Evolutionary conservation across 192 early-diverging fungal species (phyloP).

Genomic region (Spizellomyces punctatus): DNA sequence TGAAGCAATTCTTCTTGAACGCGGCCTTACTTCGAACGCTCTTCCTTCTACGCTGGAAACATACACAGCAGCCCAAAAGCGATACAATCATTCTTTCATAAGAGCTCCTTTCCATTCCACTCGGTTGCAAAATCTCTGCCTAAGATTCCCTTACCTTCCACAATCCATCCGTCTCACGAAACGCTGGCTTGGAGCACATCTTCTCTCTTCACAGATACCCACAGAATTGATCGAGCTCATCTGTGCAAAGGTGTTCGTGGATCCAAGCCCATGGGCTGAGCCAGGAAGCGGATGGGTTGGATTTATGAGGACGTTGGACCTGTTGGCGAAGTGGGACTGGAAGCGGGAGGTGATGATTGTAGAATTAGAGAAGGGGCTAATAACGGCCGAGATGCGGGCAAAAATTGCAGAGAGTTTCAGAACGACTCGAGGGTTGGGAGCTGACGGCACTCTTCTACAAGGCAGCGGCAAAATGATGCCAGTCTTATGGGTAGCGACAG

Average conservation of each 20-base stretch:
- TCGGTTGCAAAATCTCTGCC: conserved; percentile 75
- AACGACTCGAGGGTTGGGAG: conserved; percentile 1
- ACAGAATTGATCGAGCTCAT: conserved; percentile 82
- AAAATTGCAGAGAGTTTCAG: conserved; percentile 52
- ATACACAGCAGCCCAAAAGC: conserved; percentile 3
- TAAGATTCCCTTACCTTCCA: conserved; percentile 72
- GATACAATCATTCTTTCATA: conserved; percentile 38
- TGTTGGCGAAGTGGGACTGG: conserved; percentile 79
- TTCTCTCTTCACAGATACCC: conserved; percentile 58
- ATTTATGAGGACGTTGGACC: conserved; percentile 73
- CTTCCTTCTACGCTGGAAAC: not conserved
- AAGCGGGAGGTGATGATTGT: conserved; percentile 75
- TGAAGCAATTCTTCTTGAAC: conserved; percentile 66
- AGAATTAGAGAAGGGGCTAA: conserved; percentile 67
- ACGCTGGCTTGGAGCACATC: conserved; percentile 86
- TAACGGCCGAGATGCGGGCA: conserved; percentile 39
- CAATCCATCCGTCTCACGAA: conserved; percentile 84
- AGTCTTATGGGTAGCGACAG: conserved; percentile 69
- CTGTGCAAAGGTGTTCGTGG: conserved; percentile 70
- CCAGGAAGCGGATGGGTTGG: conserved; percentile 73
- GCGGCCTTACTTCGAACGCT: conserved; percentile 39
- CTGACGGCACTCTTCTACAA: not conserved
- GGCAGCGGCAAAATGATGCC: not conserved
- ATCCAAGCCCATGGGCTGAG: conserved; percentile 51
- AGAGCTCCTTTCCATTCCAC: conserved; percentile 59